phyloP scores from a whole-genome alignment of 257 asterid genomes.

The Ilex asprella region DNA sequence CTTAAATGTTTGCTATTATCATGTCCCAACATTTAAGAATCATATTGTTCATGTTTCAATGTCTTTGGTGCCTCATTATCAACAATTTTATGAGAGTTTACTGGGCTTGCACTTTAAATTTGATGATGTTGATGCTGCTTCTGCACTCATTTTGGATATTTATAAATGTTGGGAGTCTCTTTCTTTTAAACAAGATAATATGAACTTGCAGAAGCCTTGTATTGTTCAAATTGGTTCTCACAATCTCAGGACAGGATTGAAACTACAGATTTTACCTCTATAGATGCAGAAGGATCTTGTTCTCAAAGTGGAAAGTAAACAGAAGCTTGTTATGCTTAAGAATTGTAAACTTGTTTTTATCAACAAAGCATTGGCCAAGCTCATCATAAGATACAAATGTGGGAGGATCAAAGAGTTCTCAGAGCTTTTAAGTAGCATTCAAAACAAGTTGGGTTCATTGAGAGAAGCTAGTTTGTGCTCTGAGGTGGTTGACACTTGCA shows the following conservation, averaged over 20 bases:
- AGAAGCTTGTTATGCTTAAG: conserved; percentile 32
- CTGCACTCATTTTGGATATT: conserved; percentile 48
- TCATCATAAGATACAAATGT: no score
- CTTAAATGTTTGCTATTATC: no score
- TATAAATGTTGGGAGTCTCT: conserved; percentile 16
- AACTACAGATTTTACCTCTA: conserved; percentile 46
- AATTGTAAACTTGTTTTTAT: conserved; percentile 51
- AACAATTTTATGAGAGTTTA: conserved; percentile 60
- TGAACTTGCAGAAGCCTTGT: conserved; percentile 25
- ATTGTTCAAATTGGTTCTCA: conserved; percentile 59
- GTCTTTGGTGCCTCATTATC: conserved; percentile 35
- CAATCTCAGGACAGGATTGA: conserved; percentile 53
- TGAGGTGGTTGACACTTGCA: conserved; percentile 55
- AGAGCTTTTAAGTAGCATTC: conserved; percentile 43
- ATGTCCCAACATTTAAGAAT: conserved; percentile 48
- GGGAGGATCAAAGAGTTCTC: conserved; percentile 60
- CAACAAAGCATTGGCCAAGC: conserved; percentile 64
- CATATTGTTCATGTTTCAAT: conserved; percentile 40
- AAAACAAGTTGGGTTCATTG: conserved; percentile 24
- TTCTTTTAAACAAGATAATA: conserved; percentile 12
- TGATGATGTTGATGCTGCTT: conserved; percentile 69
- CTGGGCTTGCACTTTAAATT: conserved; percentile 66
- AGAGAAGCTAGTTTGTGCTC: conserved; percentile 30
- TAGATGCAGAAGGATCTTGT: conserved; percentile 44
- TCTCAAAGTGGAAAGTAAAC: conserved; percentile 31